Percentiles rank a stretch among this genome's conserved stretches.
phyloP scores from a whole-genome alignment of 345 rosid species.

The Aurinia saxatilis region DNA sequence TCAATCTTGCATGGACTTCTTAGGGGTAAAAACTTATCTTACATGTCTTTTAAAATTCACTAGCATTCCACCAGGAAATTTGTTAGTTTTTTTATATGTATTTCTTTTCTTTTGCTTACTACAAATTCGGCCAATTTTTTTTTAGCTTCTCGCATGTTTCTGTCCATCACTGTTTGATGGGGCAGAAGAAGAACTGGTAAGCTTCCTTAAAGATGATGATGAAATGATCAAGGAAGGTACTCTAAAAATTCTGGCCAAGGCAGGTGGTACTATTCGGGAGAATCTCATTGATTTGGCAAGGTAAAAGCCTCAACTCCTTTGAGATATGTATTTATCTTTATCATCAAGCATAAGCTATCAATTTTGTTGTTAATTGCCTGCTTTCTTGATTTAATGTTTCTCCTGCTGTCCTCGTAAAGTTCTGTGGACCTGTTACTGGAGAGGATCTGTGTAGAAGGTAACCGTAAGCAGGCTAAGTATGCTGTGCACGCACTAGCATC shows the following conservation, averaged over 20 bases:
- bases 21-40: conserved; percentile 61
- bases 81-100: background rate
- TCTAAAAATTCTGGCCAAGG: conserved; percentile 87
- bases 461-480: conserved; percentile 87
- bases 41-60: conserved; percentile 8
- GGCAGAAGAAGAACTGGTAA: conserved; percentile 71
- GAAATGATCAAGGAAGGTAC: conserved; percentile 85
- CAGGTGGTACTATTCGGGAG: conserved; percentile 93
- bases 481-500: conserved; percentile 98
- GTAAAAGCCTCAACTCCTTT: conserved; percentile 30
- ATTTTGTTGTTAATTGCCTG: conserved; percentile 10
- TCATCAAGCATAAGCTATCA: background rate
- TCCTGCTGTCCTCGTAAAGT: conserved; percentile 43
- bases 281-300: conserved; percentile 76
- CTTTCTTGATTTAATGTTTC: conserved; percentile 22
- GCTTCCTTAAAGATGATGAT: conserved; percentile 75
- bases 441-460: conserved; percentile 91
- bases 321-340: background rate
- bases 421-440: conserved; percentile 89
- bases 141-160: conserved; percentile 78
- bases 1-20: conserved; percentile 75
- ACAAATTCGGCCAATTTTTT: background rate
- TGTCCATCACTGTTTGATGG: conserved; percentile 78
- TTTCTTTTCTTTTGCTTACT: background rate
- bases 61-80: background rate